phyloP scores from a whole-genome alignment of 768 basidiomycete genomes.

The Lentinula boryana region DNA sequence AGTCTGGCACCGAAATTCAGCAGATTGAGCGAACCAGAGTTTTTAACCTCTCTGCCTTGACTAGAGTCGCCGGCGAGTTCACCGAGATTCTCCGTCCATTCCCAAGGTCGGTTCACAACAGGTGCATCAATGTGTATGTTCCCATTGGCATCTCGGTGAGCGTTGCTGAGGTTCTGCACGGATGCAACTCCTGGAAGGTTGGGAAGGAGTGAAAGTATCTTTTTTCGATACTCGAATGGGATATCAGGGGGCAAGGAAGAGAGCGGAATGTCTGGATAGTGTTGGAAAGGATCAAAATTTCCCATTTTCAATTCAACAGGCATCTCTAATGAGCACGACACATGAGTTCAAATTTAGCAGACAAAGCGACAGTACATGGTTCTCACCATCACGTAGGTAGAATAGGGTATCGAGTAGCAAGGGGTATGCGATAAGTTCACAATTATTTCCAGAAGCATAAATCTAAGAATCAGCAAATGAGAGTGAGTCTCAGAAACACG shows the following conservation, averaged over 20 bases:
- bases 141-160: conserved; percentile 50
- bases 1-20: conserved; percentile 62
- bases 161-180: conserved; percentile 53
- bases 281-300: conserved; percentile 55
- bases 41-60: conserved; percentile 42
- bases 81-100: conserved; percentile 79
- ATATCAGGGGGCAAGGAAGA: conserved; percentile 49
- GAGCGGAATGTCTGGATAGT: conserved; percentile 49
- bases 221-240: conserved; percentile 51
- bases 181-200: conserved; percentile 42
- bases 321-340: conserved; percentile 40
- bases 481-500: conserved; percentile 4
- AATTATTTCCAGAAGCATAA: conserved; percentile 44
- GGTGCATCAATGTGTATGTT: conserved; percentile 40
- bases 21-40: conserved; percentile 65
- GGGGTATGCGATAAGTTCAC: conserved; percentile 55
- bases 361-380: conserved; percentile 1
- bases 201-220: conserved; percentile 53
- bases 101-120: conserved; percentile 77
- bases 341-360: background rate
- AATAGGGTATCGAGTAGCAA: conserved; percentile 69
- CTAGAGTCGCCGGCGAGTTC: conserved; percentile 40
- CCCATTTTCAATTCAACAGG: conserved; percentile 50
- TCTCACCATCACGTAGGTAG: conserved; percentile 67
- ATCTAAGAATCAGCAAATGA: conserved; percentile 30